A percentile compares a stretch with the other conserved stretches of the same genome.
phyloP scores from a whole-genome alignment of 2,329 filamentous ascomycete species.

The Trichoderma asperellum region DNA sequence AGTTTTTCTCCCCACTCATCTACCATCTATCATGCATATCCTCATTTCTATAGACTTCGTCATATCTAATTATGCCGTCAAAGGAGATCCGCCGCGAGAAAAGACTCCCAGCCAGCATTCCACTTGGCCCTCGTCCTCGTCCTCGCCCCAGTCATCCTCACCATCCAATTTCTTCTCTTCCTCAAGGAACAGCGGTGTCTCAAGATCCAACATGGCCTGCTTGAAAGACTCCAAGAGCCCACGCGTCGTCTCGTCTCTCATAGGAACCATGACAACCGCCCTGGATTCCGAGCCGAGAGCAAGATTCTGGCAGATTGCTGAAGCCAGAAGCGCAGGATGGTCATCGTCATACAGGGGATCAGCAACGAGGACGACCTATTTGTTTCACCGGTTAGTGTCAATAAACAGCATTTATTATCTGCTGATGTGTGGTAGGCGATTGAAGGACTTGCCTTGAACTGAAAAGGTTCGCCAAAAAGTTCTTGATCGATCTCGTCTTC shows the following conservation, averaged over 20 bases:
- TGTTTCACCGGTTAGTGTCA: neutral
- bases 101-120: conserved; percentile 73
- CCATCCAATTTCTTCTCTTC: conserved; percentile 67
- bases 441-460: conserved; percentile 53
- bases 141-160: conserved; percentile 72
- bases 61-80: conserved; percentile 19
- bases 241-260: conserved; percentile 69
- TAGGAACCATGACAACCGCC: conserved; percentile 78
- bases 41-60: neutral
- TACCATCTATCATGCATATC: conserved; percentile 14
- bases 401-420: neutral
- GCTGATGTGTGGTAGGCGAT: too few species aligned
- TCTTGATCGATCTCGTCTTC: conserved; percentile 49
- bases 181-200: conserved; percentile 52
- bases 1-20: neutral
- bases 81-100: conserved; percentile 38
- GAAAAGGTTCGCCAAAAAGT: conserved; percentile 50
- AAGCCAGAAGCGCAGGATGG: conserved; percentile 75
- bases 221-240: conserved; percentile 67
- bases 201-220: conserved; percentile 60
- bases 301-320: conserved; percentile 71
- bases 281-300: conserved; percentile 59
- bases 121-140: conserved; percentile 54
- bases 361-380: conserved; percentile 75
- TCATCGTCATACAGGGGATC: conserved; percentile 86